phyloP scores from a whole-genome alignment of 164 flowering plant species.

The Kingdonia uniflora region DNA sequence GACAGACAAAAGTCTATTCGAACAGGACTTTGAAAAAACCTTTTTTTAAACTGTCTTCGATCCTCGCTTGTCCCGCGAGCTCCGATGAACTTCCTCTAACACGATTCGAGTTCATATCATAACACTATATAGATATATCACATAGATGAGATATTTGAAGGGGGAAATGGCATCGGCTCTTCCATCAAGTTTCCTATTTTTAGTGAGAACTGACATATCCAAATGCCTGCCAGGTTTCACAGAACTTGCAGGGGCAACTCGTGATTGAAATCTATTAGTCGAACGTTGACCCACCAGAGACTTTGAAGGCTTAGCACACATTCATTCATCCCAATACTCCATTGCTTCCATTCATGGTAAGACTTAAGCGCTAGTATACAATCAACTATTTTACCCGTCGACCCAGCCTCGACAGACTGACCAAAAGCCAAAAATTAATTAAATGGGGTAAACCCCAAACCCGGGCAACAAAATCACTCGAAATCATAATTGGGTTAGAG shows the following conservation, averaged over 20 bases:
- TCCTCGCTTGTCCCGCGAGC: too few relatives aligned
- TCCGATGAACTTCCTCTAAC: too few relatives aligned
- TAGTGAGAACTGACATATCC: constrained; percentile 42
- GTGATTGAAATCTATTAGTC: constrained; percentile 24
- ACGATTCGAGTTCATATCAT: too few relatives aligned
- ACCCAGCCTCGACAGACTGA: constrained; percentile 52
- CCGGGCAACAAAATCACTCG: background rate
- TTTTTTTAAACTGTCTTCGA: too few relatives aligned
- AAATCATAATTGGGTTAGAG: background rate
- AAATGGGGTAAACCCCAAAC: constrained; percentile 20
- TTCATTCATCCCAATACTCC: constrained; percentile 35
- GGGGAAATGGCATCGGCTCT: background rate
- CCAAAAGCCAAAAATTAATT: too few relatives aligned
- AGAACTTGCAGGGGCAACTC: constrained; percentile 8
- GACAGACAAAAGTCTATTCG: too few relatives aligned
- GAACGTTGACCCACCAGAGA: constrained; percentile 50
- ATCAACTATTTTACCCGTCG: constrained; percentile 68
- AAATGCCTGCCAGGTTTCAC: constrained; percentile 37
- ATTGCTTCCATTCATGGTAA: constrained; percentile 64
- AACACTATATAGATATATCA: background rate
- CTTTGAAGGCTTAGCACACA: constrained; percentile 30
- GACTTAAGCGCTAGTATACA: constrained; percentile 73
- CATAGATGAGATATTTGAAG: background rate
- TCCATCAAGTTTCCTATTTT: constrained; percentile 35
- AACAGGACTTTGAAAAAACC: too few relatives aligned